A percentile compares a stretch with the other conserved stretches of the same genome.
These are phyloP conservation scores for Dendrostoma leiphaemia DNA, from an alignment of 2,329 filamentous ascomycete species.

Conservation along the genomic window DNA sequence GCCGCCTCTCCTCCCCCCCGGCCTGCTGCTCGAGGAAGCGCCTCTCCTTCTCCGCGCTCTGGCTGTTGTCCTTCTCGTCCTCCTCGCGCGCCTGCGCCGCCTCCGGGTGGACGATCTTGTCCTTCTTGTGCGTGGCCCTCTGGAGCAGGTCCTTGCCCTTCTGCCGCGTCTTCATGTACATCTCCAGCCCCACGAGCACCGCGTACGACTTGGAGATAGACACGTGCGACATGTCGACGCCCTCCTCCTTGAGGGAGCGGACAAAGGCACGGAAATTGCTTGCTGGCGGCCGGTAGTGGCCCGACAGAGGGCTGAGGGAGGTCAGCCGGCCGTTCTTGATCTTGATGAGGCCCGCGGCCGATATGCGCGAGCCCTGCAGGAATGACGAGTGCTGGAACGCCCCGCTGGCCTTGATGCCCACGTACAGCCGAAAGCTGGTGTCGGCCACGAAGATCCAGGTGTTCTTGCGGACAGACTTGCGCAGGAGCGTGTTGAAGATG, in stretches of 20 bases:
- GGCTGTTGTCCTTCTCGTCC: constrained; percentile 57
- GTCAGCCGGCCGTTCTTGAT: constrained; percentile 78
- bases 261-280: constrained; percentile 83
- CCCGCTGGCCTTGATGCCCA: constrained; percentile 86
- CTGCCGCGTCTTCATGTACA: constrained; percentile 68
- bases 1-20: constrained; percentile 36
- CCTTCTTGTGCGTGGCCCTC: constrained; percentile 51
- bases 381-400: constrained; percentile 92
- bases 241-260: constrained; percentile 65
- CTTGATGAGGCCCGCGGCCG: constrained; percentile 80
- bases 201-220: constrained; percentile 80
- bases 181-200: constrained; percentile 78
- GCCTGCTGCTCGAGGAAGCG: constrained; percentile 39
- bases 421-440: constrained; percentile 79
- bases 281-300: constrained; percentile 82
- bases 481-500: constrained; percentile 74
- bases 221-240: constrained; percentile 76
- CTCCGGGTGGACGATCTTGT: constrained; percentile 61
- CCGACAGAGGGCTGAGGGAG: constrained; percentile 68
- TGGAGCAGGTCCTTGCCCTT: constrained; percentile 57
- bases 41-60: constrained; percentile 54
- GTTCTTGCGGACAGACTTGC: constrained; percentile 78
- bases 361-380: constrained; percentile 76
- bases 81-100: constrained; percentile 56
- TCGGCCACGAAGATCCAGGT: constrained; percentile 95